These are phyloP conservation scores for Spathaspora sp. DNA, from an alignment of 805 yeast genomes.

Conservation along the genomic window DNA sequence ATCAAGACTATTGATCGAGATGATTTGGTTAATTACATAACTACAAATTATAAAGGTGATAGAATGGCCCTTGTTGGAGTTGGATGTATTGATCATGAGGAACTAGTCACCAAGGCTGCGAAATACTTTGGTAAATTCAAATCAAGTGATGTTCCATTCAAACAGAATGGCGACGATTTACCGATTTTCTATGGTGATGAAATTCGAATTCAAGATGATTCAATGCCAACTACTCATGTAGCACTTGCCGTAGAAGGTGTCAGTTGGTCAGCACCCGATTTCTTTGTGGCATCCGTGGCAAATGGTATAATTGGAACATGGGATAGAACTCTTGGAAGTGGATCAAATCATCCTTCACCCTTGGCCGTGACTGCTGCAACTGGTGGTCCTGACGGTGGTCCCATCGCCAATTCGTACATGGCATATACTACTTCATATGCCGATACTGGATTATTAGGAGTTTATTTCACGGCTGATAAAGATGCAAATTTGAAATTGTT, in stretches of 20 bases:
- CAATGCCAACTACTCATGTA: conserved; percentile 84
- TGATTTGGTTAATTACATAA: conserved; percentile 77
- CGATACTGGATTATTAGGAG: conserved; percentile 97
- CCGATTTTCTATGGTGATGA: conserved; percentile 87
- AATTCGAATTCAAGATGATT: conserved; percentile 73
- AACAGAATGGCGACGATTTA: conserved; percentile 65
- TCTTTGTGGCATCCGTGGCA: conserved; percentile 90
- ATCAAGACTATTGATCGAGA: conserved; percentile 73
- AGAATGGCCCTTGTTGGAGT: conserved; percentile 98
- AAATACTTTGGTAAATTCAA: conserved; percentile 72
- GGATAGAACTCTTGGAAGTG: conserved; percentile 90
- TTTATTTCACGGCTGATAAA: conserved; percentile 83
- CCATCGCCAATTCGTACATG: conserved; percentile 91
- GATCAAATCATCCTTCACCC: conserved; percentile 81
- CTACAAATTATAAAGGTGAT: conserved; percentile 88
- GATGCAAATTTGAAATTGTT: conserved; percentile 61
- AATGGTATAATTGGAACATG: conserved; percentile 97
- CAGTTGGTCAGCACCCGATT: conserved; percentile 94
- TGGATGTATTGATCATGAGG: conserved; percentile 88
- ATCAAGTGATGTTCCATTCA: conserved; percentile 59
- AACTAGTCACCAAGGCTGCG: conserved; percentile 73
- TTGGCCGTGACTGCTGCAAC: conserved; percentile 65
- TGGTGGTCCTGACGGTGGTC: conserved; percentile 53
- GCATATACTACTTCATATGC: conserved; percentile 96
- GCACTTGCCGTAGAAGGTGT: conserved; percentile 98